phyloP scores from a whole-genome alignment of 805 yeast species.

The Ogataea neopini region DNA sequence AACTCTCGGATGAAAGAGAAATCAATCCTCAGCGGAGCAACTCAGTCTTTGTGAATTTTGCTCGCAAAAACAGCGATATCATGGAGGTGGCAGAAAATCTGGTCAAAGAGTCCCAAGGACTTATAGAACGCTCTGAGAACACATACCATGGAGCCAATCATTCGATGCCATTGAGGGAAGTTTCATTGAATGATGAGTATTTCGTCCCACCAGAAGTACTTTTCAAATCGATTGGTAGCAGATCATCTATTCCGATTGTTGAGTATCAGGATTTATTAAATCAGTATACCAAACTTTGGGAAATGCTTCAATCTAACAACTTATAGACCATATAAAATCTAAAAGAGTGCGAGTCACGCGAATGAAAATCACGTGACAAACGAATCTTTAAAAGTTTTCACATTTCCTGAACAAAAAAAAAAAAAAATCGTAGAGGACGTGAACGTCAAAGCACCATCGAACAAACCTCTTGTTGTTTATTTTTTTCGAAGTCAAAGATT shows the following conservation, averaged over 20 bases:
- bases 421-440: slow-evolving; percentile 3
- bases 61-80: slow-evolving; percentile 15
- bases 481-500: too few species aligned
- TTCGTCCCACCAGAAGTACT: slow-evolving; percentile 22
- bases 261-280: slow-evolving; percentile 20
- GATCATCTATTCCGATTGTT: slow-evolving; percentile 18
- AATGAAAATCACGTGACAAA: slow-evolving; percentile 31
- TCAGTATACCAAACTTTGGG: slow-evolving; percentile 18
- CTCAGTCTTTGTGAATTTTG: slow-evolving; percentile 16
- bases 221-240: slow-evolving; percentile 13
- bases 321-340: neutral
- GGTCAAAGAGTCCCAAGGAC: slow-evolving; percentile 12
- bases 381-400: slow-evolving; percentile 24
- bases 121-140: slow-evolving; percentile 19
- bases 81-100: slow-evolving; percentile 16
- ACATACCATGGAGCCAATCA: slow-evolving; percentile 12
- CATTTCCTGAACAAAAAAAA: slow-evolving; percentile 14
- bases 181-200: slow-evolving; percentile 12
- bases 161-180: slow-evolving; percentile 8
- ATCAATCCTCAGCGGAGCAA: neutral
- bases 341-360: neutral
- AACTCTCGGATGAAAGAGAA: neutral
- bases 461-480: neutral
- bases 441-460: neutral
- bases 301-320: slow-evolving; percentile 6